phyloP scores from a whole-genome alignment of 495 filamentous ascomycete species.

The Tuber magnatum region DNA sequence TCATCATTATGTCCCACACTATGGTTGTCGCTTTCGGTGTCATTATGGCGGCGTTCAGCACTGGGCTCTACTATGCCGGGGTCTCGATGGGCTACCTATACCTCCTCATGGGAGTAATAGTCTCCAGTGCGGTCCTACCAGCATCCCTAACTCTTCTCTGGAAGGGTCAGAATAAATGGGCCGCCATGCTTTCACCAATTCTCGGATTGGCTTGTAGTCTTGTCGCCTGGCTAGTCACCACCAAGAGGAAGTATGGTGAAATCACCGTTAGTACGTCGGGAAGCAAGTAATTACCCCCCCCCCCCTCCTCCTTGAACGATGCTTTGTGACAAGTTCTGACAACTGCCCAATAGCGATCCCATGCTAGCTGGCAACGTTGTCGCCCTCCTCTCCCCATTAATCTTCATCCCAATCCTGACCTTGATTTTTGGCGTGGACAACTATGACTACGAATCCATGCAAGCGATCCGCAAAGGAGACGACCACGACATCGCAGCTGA shows the following conservation, averaged over 20 bases:
- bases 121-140: slow-evolving; percentile 76
- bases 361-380: slow-evolving; percentile 76
- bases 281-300: slow-evolving; percentile 45
- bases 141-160: slow-evolving; percentile 75
- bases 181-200: slow-evolving; percentile 65
- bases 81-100: slow-evolving; percentile 61
- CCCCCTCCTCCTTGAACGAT: neutral
- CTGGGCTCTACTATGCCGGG: slow-evolving; percentile 64
- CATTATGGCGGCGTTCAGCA: slow-evolving; percentile 77
- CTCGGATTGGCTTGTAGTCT: slow-evolving; percentile 70
- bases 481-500: slow-evolving; percentile 66
- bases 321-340: slow-evolving; percentile 32
- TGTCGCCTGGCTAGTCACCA: slow-evolving; percentile 85
- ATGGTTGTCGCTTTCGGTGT: slow-evolving; percentile 70
- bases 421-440: slow-evolving; percentile 65
- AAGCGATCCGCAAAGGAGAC: slow-evolving; percentile 71
- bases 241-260: slow-evolving; percentile 65
- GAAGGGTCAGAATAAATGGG: slow-evolving; percentile 76
- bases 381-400: slow-evolving; percentile 68
- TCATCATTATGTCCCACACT: slow-evolving; percentile 80
- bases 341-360: slow-evolving; percentile 57
- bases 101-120: slow-evolving; percentile 86
- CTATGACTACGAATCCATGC: slow-evolving; percentile 88
- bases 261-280: slow-evolving; percentile 72
- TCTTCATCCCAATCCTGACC: slow-evolving; percentile 75